Evolutionary conservation across 805 yeast species (phyloP).

Genomic region (Sungouiozyma intestinalis): DNA sequence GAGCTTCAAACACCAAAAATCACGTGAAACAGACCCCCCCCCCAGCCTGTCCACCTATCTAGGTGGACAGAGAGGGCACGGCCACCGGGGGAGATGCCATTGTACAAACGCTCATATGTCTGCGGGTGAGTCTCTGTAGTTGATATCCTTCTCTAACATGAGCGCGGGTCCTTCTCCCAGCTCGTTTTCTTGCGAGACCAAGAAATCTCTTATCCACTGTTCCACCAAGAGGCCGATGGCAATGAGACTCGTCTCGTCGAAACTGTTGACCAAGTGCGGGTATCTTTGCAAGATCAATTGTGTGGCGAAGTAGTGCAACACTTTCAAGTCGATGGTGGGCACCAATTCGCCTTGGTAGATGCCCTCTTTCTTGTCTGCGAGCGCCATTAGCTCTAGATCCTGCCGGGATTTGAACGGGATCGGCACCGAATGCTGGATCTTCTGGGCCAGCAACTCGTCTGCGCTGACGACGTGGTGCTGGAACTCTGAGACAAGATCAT

Average conservation of each 20-base stretch:
- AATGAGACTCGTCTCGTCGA: constrained; percentile 32
- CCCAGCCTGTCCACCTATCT: background rate
- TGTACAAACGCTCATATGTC: constrained; percentile 20
- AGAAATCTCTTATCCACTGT: constrained; percentile 29
- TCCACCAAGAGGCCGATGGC: constrained; percentile 30
- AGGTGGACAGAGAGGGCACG: background rate
- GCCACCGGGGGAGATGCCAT: too few relatives aligned
- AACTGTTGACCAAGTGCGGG: constrained; percentile 18
- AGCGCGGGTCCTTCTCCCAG: constrained; percentile 14
- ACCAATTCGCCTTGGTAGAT: constrained; percentile 20
- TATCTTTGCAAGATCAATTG: constrained; percentile 23
- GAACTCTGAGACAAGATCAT: constrained; percentile 17
- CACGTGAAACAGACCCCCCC: too few relatives aligned
- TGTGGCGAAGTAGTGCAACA: constrained; percentile 30
- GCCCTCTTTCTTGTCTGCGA: constrained; percentile 15
- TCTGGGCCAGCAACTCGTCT: constrained; percentile 24
- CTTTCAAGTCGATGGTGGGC: constrained; percentile 26
- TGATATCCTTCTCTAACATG: constrained; percentile 14
- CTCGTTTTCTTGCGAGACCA: constrained; percentile 5
- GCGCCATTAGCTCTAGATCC: constrained; percentile 18
- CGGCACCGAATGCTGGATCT: constrained; percentile 20
- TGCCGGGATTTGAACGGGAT: constrained; percentile 26
- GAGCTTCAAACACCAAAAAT: background rate
- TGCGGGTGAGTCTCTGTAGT: constrained; percentile 21
- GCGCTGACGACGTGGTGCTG: constrained; percentile 21